Conservation (phyloP, 768 basidiomycete genomes). For the Nevesoporus exiguus region DNA sequence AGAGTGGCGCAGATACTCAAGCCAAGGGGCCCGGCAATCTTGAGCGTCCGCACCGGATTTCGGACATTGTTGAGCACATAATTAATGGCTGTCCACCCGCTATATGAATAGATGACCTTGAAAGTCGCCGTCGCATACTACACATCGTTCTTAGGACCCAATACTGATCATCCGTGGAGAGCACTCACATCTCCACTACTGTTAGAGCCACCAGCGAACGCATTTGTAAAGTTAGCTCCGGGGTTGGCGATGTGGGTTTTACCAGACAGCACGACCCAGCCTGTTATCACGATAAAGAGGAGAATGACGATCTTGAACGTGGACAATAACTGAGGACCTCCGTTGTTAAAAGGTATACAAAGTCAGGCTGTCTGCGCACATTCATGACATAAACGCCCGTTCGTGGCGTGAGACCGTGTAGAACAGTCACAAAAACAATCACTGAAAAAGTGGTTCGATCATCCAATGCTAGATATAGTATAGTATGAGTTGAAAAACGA, state of each 20-base stretch:
- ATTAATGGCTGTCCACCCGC: neutral
- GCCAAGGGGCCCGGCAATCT: neutral
- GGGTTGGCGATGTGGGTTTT: slow-evolving; percentile 53
- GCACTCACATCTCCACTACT: slow-evolving; percentile 45
- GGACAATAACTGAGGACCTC: slow-evolving; percentile 35
- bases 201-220: slow-evolving; percentile 53
- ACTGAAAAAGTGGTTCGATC: slow-evolving; percentile 30
- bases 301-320: slow-evolving; percentile 55
- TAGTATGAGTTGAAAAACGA: neutral
- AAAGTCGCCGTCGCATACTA: neutral
- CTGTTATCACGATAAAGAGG: slow-evolving; percentile 53
- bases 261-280: slow-evolving; percentile 60
- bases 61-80: neutral
- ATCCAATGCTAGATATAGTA: neutral
- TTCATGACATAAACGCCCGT: slow-evolving; percentile 53
- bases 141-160: neutral
- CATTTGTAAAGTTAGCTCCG: slow-evolving; percentile 51
- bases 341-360: slow-evolving; percentile 11
- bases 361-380: slow-evolving; percentile 27
- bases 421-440: slow-evolving; percentile 45
- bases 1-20: neutral
- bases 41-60: neutral
- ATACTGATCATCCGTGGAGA: neutral
- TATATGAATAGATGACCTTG: neutral
- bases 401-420: slow-evolving; percentile 52